These are phyloP conservation scores for Tarenaya hassleriana DNA, from an alignment of 345 rosid species.

Conservation along the genomic window DNA sequence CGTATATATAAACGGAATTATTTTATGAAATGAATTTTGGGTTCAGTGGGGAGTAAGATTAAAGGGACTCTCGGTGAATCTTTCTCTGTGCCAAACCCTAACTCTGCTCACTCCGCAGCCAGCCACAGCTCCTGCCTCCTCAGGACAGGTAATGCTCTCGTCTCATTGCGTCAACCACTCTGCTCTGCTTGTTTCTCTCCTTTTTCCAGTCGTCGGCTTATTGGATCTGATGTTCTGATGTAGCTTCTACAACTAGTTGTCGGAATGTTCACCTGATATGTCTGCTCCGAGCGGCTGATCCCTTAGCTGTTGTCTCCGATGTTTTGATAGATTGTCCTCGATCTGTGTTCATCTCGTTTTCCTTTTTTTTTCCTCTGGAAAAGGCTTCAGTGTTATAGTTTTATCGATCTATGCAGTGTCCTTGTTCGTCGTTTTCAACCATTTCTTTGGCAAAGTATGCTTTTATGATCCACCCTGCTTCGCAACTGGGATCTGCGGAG, in stretches of 20 bases:
- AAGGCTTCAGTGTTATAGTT: background rate
- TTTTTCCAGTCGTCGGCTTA: background rate
- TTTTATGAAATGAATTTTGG: too few species aligned
- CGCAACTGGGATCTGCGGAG: slow-evolving; percentile 3
- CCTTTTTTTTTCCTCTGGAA: too few species aligned
- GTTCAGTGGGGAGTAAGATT: too few species aligned
- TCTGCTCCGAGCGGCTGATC: background rate
- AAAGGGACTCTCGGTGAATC: too few species aligned
- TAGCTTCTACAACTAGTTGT: background rate
- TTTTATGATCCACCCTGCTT: background rate
- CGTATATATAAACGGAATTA: too few species aligned
- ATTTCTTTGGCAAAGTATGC: background rate
- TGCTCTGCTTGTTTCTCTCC: background rate
- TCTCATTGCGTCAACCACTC: slow-evolving; percentile 4
- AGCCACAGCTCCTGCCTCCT: too few species aligned
- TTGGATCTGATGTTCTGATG: slow-evolving; percentile 5
- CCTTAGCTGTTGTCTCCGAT: slow-evolving; percentile 12
- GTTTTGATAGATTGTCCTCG: background rate
- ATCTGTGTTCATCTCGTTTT: background rate
- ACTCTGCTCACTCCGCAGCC: slow-evolving; percentile 9
- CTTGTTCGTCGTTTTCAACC: background rate
- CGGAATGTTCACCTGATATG: background rate
- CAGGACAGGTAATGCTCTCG: too few species aligned
- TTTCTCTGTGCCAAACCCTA: slow-evolving; percentile 14
- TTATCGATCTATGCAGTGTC: background rate